A percentile compares a stretch with the other conserved stretches of the same genome.
phyloP scores from a whole-genome alignment of 768 basidiomycete species.

The Fomitopsis pulvina region DNA sequence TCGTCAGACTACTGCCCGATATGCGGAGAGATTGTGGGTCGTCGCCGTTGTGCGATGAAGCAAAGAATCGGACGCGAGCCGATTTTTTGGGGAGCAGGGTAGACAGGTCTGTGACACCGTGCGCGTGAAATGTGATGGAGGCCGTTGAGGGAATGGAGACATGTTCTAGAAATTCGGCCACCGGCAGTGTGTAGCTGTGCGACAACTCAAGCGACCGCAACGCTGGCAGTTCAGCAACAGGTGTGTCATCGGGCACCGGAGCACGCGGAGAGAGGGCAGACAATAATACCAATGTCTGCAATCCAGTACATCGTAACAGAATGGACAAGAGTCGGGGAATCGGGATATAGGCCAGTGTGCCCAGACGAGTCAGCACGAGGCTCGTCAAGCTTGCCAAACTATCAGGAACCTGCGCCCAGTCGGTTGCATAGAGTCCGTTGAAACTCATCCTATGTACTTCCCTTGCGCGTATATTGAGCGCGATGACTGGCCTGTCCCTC shows the following conservation, averaged over 20 bases:
- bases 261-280: background rate
- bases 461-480: background rate
- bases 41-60: background rate
- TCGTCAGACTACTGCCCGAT: background rate
- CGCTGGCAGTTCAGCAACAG: background rate
- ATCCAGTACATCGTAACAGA: background rate
- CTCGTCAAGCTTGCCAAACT: background rate
- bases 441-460: background rate
- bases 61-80: background rate
- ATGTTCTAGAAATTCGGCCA: background rate
- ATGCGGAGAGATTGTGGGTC: background rate
- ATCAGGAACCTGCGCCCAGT: background rate
- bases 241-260: background rate
- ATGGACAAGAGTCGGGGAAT: conserved; percentile 1
- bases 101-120: background rate
- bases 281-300: background rate
- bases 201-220: background rate
- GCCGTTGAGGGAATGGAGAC: background rate
- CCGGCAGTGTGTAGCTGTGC: background rate
- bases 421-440: background rate
- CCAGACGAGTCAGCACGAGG: background rate
- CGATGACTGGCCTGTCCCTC: background rate
- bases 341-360: background rate
- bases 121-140: background rate
- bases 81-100: background rate